Evolutionary conservation across 129 eudicot species (phyloP).

Genomic region (Rutidosis leptorrhynchoides): DNA sequence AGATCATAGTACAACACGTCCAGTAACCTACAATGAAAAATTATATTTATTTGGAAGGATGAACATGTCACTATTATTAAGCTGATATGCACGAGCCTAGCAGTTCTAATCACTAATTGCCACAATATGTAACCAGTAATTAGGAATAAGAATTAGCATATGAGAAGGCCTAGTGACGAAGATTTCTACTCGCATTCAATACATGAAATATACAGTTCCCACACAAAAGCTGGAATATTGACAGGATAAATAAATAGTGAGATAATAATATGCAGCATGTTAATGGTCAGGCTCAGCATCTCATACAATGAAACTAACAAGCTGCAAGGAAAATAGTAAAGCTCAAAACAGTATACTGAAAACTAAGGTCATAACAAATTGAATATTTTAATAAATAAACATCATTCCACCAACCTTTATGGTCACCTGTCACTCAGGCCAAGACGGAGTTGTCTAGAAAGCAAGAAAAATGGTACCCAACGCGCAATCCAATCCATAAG

Average conservation of each 20-base stretch:
- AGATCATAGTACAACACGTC: conserved; percentile 92
- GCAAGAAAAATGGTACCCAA: conserved; percentile 46
- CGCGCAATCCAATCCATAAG: conserved; percentile 39
- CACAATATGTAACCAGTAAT: not conserved
- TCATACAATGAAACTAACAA: conserved; percentile 3
- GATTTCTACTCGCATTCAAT: not conserved
- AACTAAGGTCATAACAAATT: too few relatives aligned
- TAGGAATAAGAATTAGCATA: not conserved
- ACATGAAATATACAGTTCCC: not conserved
- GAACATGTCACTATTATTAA: conserved; percentile 52
- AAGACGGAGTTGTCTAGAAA: too few relatives aligned
- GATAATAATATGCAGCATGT: not conserved
- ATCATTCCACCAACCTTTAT: too few relatives aligned
- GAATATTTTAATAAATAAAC: too few relatives aligned
- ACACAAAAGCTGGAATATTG: not conserved
- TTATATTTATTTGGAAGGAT: conserved; percentile 69
- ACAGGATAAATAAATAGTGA: not conserved
- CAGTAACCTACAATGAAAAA: conserved; percentile 94
- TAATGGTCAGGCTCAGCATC: too few relatives aligned
- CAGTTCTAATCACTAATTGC: conserved; percentile 21
- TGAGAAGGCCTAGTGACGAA: conserved; percentile 2
- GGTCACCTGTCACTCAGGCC: too few relatives aligned
- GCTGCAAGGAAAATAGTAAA: too few relatives aligned
- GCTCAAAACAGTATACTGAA: too few relatives aligned
- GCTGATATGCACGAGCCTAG: conserved; percentile 39